Conservation (phyloP, 2,329 filamentous ascomycete species). For the Talaromyces verruculosus region DNA sequence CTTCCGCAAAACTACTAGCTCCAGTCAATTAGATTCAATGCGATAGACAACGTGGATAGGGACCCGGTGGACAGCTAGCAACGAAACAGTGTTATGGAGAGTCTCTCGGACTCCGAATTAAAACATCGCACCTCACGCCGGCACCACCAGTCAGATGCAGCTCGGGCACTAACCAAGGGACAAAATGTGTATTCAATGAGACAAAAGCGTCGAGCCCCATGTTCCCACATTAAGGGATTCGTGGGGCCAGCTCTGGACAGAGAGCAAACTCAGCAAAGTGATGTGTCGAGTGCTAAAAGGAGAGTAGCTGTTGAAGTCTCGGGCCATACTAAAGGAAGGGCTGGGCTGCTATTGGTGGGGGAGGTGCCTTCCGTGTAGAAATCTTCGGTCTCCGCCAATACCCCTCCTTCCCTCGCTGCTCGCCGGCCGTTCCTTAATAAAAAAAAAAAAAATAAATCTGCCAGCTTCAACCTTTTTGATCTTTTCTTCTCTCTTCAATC, state of each 20-base stretch:
- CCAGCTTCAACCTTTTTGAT: constrained; percentile 22
- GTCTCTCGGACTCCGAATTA: constrained; percentile 19
- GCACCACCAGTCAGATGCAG: constrained; percentile 11
- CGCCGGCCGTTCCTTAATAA: constrained; percentile 6
- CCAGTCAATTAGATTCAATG: background rate
- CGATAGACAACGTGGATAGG: background rate
- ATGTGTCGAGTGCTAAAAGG: background rate
- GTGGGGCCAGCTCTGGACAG: constrained; percentile 6
- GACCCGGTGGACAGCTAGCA: constrained; percentile 11
- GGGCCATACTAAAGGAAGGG: background rate
- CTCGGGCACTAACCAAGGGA: constrained; percentile 14
- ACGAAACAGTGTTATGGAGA: background rate
- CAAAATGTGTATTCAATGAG: constrained; percentile 1
- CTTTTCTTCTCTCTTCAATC: constrained; percentile 23
- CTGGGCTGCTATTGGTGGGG: constrained; percentile 1
- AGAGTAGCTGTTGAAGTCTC: background rate
- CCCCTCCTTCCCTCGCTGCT: constrained; percentile 17
- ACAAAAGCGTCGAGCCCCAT: background rate
- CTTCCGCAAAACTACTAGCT: background rate
- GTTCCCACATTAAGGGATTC: background rate
- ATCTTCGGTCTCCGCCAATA: constrained; percentile 21
- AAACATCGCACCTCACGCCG: constrained; percentile 6
- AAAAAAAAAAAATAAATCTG: constrained; percentile 8
- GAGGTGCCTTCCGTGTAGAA: background rate
- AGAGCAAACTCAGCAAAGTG: background rate